Evolutionary conservation across 805 yeast genomes (phyloP), one percentile per base, ranked within the genome.

Genomic region (Cyberlindnera samutprakarnensis): DNA sequence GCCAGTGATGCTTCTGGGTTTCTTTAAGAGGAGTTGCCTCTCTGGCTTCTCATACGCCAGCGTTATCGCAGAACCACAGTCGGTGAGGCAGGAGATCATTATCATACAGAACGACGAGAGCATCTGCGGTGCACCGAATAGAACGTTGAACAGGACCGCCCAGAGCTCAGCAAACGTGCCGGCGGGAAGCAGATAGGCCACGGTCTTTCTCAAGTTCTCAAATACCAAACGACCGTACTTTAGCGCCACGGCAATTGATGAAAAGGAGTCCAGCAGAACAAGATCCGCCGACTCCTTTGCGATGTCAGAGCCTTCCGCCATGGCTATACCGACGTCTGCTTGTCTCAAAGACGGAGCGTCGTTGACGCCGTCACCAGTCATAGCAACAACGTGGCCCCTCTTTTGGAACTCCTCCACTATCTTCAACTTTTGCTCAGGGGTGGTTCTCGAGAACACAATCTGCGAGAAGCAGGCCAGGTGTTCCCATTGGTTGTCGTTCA

Each of bases 301-400:
- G 34, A 47, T 41, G 21, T 47, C 52, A 14, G 52, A 44, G 7
- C 47, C 52, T 18, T 44, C 47, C n/a, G 66, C 66, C 69, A 83
- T 80, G 5, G 87, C 79, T 45, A 83, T 79, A 39, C 94, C 94
- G 44, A 82, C 78, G 54, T 82, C 90, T 5, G 94, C 92, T 48
- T 82, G 68, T 53, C 79, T 81, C 44, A 82, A 64, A 6, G 94
- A 88, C 5, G 94, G 94, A 0, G 94, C 92, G 60, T 82, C 94
- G 54, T 82, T 82, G 15, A 83, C 90, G 51, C 94, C 94, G 55
- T 82, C 94, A 36, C 94, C 94, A n/a, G 94, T 82, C 90, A 83
- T 82, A 23, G 90, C 94, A 27, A 83, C 92, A 38, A 82, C 71
- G 49, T 81, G 85, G 19, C 85, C 85, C 49, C 85, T 67, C 57